Evolutionary conservation across 441 rosid genomes (phyloP).

Genomic region (Cnidoscolus chayamansa): DNA sequence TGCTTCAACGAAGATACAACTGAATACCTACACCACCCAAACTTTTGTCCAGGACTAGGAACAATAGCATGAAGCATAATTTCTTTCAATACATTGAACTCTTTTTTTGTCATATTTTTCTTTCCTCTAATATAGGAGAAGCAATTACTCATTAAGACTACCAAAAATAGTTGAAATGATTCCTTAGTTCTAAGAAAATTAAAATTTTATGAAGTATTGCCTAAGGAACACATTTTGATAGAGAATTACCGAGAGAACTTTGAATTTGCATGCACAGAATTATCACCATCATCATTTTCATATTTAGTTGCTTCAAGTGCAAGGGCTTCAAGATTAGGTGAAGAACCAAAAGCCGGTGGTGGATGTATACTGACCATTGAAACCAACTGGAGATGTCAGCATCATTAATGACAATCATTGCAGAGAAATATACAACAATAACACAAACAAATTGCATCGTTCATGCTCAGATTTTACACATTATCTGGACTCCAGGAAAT

Average conservation of each 20-base stretch:
- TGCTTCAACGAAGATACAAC: background rate
- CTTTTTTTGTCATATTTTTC: background rate
- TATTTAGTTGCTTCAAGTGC: conserved; percentile 46
- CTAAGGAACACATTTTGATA: conserved; percentile 6
- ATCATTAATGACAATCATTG: conserved; percentile 10
- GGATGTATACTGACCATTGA: conserved; percentile 65
- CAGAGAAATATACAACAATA: background rate
- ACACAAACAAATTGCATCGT: background rate
- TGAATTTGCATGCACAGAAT: conserved; percentile 66
- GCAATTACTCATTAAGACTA: background rate
- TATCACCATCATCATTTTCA: conserved; percentile 55
- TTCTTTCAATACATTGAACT: background rate
- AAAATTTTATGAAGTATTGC: background rate
- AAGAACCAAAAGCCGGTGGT: conserved; percentile 91
- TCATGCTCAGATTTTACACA: background rate
- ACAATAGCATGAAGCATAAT: background rate
- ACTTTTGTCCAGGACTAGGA: background rate
- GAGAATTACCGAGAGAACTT: conserved; percentile 55
- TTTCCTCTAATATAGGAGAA: background rate
- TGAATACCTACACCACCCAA: background rate
- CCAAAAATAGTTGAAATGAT: background rate
- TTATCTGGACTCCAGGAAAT: background rate
- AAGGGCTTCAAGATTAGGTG: conserved; percentile 66
- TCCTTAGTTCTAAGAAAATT: too few species aligned
- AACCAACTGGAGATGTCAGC: conserved; percentile 27